phyloP scores from a whole-genome alignment of 179 eudicot genomes.

The Silene coronaria region DNA sequence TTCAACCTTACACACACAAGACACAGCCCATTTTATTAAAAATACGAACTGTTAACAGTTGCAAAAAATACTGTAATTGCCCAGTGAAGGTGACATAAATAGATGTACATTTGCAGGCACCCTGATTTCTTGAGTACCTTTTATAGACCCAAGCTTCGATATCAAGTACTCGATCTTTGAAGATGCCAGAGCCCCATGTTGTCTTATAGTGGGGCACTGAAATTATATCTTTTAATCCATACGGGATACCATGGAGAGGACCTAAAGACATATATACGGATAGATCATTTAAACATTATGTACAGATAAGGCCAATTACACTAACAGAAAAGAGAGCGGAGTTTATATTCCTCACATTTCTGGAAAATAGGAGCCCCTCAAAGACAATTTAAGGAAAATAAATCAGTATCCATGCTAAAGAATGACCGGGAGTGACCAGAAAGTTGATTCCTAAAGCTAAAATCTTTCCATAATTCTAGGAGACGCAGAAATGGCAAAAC shows the following conservation, averaged over 20 bases:
- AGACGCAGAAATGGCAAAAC: neutral
- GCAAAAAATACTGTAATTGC: neutral
- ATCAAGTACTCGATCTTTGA: constrained; percentile 76
- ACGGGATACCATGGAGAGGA: constrained; percentile 92
- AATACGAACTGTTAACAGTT: neutral
- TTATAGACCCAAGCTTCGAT: constrained; percentile 91
- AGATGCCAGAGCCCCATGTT: constrained; percentile 77
- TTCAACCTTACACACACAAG: constrained; percentile 46
- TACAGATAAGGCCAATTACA: neutral
- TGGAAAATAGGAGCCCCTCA: neutral
- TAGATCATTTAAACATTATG: neutral
- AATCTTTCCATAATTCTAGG: neutral
- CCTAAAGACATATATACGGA: constrained; percentile 33
- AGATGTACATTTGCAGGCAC: neutral
- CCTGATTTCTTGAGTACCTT: constrained; percentile 41
- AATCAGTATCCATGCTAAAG: neutral
- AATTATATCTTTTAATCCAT: constrained; percentile 81
- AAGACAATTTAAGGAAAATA: neutral
- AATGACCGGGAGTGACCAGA: neutral
- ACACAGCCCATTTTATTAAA: neutral
- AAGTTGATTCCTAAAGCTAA: neutral
- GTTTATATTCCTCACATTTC: neutral
- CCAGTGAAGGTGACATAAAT: neutral
- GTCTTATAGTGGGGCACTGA: constrained; percentile 79
- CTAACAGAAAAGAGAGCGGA: neutral